Percentiles rank a stretch among this genome's conserved stretches.
These are phyloP conservation scores for Chenopodium suecicum DNA, from an alignment of 148 eudicot species.

Conservation along the genomic window DNA sequence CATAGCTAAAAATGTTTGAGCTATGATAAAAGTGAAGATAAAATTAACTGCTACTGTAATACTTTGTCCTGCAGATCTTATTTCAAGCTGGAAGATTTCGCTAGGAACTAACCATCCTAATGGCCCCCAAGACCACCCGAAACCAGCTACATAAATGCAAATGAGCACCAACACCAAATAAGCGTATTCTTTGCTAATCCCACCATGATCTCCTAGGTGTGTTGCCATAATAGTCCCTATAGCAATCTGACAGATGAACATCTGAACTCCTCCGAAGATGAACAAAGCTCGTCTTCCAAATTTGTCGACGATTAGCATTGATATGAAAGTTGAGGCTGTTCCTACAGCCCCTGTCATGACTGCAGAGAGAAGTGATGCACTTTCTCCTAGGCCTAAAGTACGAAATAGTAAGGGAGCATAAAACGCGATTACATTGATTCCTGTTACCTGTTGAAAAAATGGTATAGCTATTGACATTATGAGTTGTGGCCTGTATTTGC, in stretches of 20 bases:
- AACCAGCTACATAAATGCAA: slow-evolving; percentile 29
- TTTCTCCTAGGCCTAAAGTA: slow-evolving; percentile 50
- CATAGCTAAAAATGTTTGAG: slow-evolving; percentile 34
- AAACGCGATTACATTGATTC: slow-evolving; percentile 52
- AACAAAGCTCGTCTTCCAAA: slow-evolving; percentile 43
- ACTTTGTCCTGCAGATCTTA: slow-evolving; percentile 34
- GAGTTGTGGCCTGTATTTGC: slow-evolving; percentile 48
- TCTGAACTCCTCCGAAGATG: slow-evolving; percentile 38
- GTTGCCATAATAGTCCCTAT: slow-evolving; percentile 27
- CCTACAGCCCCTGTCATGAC: slow-evolving; percentile 40
- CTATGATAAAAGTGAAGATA: slow-evolving; percentile 28
- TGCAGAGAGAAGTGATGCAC: slow-evolving; percentile 51
- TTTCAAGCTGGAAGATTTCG: slow-evolving; percentile 29
- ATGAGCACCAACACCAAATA: slow-evolving; percentile 28
- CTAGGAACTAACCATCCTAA: slow-evolving; percentile 40
- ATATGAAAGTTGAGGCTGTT: slow-evolving; percentile 33
- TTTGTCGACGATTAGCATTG: slow-evolving; percentile 43
- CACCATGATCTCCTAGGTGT: slow-evolving; percentile 28
- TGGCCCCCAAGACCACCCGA: slow-evolving; percentile 36
- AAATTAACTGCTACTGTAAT: slow-evolving; percentile 34
- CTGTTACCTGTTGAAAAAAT: slow-evolving; percentile 56
- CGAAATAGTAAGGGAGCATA: slow-evolving; percentile 57
- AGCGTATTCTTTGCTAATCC: slow-evolving; percentile 25
- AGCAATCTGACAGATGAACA: slow-evolving; percentile 38
- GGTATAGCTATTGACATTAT: slow-evolving; percentile 55